Evolutionary conservation across 371 early-diverging fungal species (phyloP).

Genomic region (Mortierella sp.): DNA sequence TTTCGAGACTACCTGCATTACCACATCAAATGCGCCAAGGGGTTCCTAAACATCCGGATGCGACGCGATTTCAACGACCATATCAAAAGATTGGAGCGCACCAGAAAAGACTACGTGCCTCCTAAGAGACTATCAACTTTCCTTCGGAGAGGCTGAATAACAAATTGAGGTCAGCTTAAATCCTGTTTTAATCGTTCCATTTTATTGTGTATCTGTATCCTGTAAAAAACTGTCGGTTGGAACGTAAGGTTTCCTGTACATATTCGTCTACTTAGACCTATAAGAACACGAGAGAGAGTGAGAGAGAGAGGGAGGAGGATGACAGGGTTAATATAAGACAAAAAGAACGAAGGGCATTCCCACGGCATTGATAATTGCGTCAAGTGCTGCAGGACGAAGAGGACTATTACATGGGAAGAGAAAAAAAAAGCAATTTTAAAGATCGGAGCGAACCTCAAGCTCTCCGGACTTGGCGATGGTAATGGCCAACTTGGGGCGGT

Average conservation of each 20-base stretch:
- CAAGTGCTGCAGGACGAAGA: not conserved
- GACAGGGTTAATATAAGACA: too few species aligned
- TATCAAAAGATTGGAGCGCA: not conserved
- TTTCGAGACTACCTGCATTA: not conserved
- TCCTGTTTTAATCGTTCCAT: not conserved
- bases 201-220: not conserved
- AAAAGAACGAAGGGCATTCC: not conserved
- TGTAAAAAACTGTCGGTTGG: not conserved
- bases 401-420: not conserved
- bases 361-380: not conserved
- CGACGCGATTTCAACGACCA: not conserved
- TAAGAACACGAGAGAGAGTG: too few species aligned
- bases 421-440: constrained; percentile 8
- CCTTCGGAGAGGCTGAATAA: not conserved
- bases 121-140: not conserved
- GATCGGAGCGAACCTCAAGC: constrained; percentile 37
- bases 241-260: not conserved
- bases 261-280: not conserved
- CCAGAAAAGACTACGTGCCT: not conserved
- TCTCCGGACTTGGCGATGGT: constrained; percentile 86
- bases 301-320: too few species aligned
- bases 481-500: constrained; percentile 74
- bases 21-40: not conserved
- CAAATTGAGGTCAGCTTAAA: not conserved
- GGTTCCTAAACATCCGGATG: not conserved